Conservation (phyloP, 192 early-diverging fungal genomes). For the Coemansia sp. region DNA sequence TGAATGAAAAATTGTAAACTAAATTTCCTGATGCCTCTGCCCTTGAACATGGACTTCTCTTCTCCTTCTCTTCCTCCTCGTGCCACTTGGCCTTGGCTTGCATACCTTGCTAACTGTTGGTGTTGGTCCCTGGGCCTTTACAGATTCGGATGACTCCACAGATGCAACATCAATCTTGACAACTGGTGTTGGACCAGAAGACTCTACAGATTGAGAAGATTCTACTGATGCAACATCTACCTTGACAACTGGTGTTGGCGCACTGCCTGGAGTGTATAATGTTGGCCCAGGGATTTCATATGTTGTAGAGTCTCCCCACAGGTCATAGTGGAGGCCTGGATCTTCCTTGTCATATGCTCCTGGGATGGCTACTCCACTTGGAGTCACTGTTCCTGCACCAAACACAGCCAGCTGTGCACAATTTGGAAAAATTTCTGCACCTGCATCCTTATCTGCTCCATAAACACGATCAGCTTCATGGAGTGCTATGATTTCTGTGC, state of each 20-base stretch:
- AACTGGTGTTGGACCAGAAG: conserved; percentile 3
- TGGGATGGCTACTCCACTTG: conserved; percentile 17
- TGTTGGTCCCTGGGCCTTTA: too few relatives aligned
- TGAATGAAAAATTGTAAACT: too few relatives aligned
- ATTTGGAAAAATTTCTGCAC: conserved; percentile 32
- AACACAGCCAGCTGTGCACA: conserved; percentile 31
- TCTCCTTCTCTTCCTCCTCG: too few relatives aligned
- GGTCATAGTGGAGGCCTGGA: conserved; percentile 25
- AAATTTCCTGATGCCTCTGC: too few relatives aligned
- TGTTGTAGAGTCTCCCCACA: conserved; percentile 6
- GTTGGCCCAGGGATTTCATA: conserved; percentile 35
- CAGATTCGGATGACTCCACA: conserved; percentile 8
- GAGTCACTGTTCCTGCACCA: conserved; percentile 14
- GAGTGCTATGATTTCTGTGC: conserved; percentile 36
- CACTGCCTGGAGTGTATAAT: conserved; percentile 16
- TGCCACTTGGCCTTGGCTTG: too few relatives aligned
- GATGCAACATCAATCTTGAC: background rate
- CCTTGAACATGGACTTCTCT: too few relatives aligned
- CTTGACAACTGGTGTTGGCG: background rate
- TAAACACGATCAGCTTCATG: conserved; percentile 22
- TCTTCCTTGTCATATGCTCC: conserved; percentile 19
- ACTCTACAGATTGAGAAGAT: conserved; percentile 14
- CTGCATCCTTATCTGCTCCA: conserved; percentile 11
- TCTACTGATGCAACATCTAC: background rate
- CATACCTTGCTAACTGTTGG: too few relatives aligned